Percentiles rank a stretch among this genome's conserved stretches.
phyloP scores from a whole-genome alignment of 1,284 basidiomycete genomes.

The Cystobasidium pallidum region DNA sequence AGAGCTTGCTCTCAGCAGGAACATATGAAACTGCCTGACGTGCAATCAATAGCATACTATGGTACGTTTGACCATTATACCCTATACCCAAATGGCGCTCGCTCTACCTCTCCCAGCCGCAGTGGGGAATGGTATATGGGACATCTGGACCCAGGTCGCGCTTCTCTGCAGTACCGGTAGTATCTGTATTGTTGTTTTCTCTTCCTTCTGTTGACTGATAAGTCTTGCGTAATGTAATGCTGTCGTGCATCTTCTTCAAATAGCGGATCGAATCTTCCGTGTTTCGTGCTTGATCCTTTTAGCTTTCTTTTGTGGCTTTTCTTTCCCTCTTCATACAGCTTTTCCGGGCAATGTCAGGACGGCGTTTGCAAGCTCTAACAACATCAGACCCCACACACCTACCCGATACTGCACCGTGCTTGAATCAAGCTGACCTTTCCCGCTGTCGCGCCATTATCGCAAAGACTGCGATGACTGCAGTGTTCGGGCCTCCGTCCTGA shows the following conservation, averaged over 20 bases:
- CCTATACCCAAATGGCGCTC: background rate
- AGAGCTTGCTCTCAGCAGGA: background rate
- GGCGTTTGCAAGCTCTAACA: background rate
- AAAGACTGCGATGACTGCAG: background rate
- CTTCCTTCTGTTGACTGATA: background rate
- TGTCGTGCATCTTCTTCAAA: too few relatives aligned
- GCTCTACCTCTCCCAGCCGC: background rate
- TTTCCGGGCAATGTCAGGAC: background rate
- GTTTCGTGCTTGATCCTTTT: too few relatives aligned
- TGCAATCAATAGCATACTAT: background rate
- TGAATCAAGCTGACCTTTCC: background rate
- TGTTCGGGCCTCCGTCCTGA: background rate
- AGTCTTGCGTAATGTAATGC: background rate
- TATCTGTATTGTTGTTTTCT: conserved; percentile 16
- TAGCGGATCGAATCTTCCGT: too few relatives aligned
- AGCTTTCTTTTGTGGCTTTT: background rate
- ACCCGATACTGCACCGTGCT: background rate
- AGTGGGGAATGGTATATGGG: background rate
- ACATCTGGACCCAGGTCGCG: background rate
- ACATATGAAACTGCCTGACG: background rate
- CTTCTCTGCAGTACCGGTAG: conserved; percentile 7
- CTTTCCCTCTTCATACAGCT: background rate
- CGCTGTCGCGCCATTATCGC: background rate
- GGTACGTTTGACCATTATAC: background rate
- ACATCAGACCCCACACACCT: background rate